Conservation (phyloP, 225 moss, liverwort and hornwort genomes). For the Pseudisothecium myosuroides region DNA sequence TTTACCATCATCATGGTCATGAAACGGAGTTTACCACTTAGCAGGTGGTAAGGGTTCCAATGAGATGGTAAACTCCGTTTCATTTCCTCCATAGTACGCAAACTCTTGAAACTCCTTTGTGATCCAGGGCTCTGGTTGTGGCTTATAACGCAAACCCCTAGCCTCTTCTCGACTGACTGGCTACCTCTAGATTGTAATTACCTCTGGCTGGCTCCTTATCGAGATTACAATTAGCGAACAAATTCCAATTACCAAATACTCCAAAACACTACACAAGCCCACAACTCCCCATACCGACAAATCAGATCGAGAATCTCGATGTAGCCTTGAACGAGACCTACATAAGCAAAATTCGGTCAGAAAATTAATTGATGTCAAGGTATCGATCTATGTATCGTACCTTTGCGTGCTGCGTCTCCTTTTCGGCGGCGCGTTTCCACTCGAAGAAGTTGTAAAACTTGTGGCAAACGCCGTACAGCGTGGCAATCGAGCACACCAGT, state of each 20-base stretch:
- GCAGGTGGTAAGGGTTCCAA: not conserved
- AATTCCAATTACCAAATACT: not conserved
- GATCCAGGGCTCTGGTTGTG: not conserved
- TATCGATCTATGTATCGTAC: not conserved
- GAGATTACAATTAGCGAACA: not conserved
- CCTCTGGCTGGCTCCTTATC: not conserved
- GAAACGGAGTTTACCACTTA: not conserved
- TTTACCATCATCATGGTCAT: not conserved
- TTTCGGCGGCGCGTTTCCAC: not conserved
- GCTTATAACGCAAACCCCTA: not conserved
- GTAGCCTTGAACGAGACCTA: not conserved
- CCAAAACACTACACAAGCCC: not conserved
- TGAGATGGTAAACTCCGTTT: not conserved
- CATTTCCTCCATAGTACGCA: not conserved
- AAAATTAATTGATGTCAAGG: not conserved
- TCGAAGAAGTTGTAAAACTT: conserved; percentile 1
- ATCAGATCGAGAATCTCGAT: not conserved
- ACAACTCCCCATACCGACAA: not conserved
- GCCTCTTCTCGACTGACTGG: not conserved
- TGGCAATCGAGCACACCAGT: not conserved
- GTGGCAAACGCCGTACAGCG: not conserved
- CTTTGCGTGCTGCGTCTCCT: not conserved
- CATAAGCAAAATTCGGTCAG: not conserved
- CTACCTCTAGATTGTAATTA: not conserved
- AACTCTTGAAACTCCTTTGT: not conserved